Conservation (phyloP, 2,329 filamentous ascomycete species). For the Talaromyces sp. region DNA sequence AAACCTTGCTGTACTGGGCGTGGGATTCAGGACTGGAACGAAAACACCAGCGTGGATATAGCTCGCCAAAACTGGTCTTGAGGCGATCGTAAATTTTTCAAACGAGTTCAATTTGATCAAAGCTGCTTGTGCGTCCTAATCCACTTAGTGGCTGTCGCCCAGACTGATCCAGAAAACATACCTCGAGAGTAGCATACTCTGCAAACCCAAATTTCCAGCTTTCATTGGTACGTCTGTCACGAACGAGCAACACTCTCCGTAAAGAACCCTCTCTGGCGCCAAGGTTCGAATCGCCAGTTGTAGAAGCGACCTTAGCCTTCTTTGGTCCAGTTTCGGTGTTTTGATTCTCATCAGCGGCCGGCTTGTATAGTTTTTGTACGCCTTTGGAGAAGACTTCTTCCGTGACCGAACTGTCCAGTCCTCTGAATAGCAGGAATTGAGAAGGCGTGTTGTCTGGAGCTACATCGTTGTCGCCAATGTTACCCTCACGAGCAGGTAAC, state of each 20-base stretch:
- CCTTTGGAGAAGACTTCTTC: conserved; percentile 72
- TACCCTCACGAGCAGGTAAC: conserved; percentile 46
- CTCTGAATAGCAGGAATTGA: conserved; percentile 73
- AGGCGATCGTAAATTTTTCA: conserved; percentile 75
- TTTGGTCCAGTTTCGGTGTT: conserved; percentile 32
- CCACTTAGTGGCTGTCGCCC: not conserved
- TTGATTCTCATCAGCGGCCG: conserved; percentile 38
- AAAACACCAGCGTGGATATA: conserved; percentile 86
- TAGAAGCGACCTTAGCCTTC: conserved; percentile 54
- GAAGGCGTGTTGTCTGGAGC: conserved; percentile 61
- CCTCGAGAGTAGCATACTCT: conserved; percentile 72
- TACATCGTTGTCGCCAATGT: conserved; percentile 56
- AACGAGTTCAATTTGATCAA: conserved; percentile 69
- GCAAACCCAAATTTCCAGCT: conserved; percentile 82
- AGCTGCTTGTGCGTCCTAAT: conserved; percentile 68
- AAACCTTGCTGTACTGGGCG: conserved; percentile 58
- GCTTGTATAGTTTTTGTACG: conserved; percentile 70
- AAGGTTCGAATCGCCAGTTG: conserved; percentile 59
- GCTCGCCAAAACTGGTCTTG: conserved; percentile 66
- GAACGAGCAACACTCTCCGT: conserved; percentile 72
- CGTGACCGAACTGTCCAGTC: conserved; percentile 66
- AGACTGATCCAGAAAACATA: conserved; percentile 25
- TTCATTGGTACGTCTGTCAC: conserved; percentile 68
- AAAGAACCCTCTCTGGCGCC: conserved; percentile 74
- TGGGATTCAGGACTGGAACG: conserved; percentile 66